Conservation (phyloP, 2,329 filamentous ascomycete species). For the Colletotrichum coccodes region DNA sequence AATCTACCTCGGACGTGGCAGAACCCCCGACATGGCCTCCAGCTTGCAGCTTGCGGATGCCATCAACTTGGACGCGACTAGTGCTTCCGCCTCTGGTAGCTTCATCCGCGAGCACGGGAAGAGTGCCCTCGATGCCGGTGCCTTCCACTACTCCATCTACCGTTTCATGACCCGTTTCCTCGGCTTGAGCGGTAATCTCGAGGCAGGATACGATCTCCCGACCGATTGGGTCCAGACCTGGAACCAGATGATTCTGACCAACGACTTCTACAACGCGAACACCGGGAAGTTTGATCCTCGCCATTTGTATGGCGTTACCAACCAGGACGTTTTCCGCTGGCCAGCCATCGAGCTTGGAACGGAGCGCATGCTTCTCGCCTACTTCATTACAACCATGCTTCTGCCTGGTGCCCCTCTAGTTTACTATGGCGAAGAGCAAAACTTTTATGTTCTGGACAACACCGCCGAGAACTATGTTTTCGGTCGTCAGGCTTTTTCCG, state of each 20-base stretch:
- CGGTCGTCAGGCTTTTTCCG: constrained; percentile 71
- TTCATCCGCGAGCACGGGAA: constrained; percentile 68
- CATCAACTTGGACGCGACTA: constrained; percentile 32
- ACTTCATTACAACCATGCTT: constrained; percentile 68
- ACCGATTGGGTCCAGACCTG: constrained; percentile 58
- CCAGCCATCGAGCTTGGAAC: constrained; percentile 67
- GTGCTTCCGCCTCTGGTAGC: constrained; percentile 23
- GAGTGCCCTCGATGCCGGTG: constrained; percentile 55
- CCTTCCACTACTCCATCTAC: constrained; percentile 50
- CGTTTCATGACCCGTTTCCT: constrained; percentile 43
- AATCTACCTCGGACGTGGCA: constrained; percentile 70
- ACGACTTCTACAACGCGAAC: constrained; percentile 69
- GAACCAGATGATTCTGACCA: constrained; percentile 65
- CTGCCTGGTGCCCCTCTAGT: constrained; percentile 70
- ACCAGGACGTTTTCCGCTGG: constrained; percentile 75
- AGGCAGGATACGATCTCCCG: constrained; percentile 44
- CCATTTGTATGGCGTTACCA: constrained; percentile 72
- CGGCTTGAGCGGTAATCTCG: constrained; percentile 43
- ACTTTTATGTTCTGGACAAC: constrained; percentile 71
- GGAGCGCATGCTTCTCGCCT: constrained; percentile 64
- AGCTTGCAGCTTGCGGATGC: constrained; percentile 30
- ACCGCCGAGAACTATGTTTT: constrained; percentile 74
- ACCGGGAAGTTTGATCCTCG: constrained; percentile 71
- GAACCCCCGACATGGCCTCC: constrained; percentile 48
- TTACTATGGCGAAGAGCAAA: constrained; percentile 74